These are phyloP conservation scores for Delonix regia DNA, from an alignment of 306 rosid species.

Conservation along the genomic window DNA sequence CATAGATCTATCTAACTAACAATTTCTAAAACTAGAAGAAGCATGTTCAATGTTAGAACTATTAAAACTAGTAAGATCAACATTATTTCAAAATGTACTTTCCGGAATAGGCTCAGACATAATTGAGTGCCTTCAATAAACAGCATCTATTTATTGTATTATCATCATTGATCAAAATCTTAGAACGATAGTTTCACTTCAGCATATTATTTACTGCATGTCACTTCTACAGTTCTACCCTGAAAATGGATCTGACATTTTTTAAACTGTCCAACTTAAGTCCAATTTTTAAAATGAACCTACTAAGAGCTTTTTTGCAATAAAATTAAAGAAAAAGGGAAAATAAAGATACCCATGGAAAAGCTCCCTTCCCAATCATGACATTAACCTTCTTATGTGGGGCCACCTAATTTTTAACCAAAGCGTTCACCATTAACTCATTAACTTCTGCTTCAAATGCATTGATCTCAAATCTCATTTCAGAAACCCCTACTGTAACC, in stretches of 20 bases:
- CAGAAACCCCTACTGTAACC: not conserved
- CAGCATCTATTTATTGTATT: not conserved
- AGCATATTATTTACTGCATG: not conserved
- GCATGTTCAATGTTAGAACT: not conserved
- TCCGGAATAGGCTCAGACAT: constrained; percentile 2
- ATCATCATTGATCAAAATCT: not conserved
- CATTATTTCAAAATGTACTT: not conserved
- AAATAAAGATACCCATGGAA: not conserved
- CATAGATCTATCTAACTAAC: constrained; percentile 8
- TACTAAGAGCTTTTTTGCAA: not conserved
- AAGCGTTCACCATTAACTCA: not conserved
- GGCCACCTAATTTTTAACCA: not conserved
- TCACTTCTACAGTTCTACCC: not conserved
- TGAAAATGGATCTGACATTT: not conserved
- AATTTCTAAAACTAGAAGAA: constrained; percentile 9
- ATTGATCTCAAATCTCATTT: not conserved
- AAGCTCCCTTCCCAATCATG: not conserved
- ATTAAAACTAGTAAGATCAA: constrained; percentile 3
- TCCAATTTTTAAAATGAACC: not conserved
- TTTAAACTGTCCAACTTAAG: not conserved
- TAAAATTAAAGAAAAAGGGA: not conserved
- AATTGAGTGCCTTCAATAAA: not conserved
- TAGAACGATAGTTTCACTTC: not conserved
- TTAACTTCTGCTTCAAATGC: not conserved
- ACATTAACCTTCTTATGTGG: not conserved